phyloP scores from a whole-genome alignment of 1,284 basidiomycete genomes.

The Exobasidium rhododendri region DNA sequence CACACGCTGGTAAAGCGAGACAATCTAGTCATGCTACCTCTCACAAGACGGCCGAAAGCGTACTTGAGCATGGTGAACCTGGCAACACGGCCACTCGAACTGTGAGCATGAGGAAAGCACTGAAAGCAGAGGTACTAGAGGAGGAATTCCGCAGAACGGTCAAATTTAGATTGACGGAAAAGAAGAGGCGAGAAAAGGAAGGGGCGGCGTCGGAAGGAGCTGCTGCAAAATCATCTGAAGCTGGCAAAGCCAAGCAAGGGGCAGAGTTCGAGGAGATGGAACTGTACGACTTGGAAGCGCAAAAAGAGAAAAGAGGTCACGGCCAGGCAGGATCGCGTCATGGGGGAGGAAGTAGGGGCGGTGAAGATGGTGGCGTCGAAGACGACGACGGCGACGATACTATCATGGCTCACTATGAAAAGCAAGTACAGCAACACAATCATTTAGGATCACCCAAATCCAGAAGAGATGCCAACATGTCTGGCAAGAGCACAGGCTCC shows the following conservation, averaged over 20 bases:
- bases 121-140: constrained; percentile 43
- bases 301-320: not conserved
- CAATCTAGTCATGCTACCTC: not conserved
- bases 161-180: constrained; percentile 17
- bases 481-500: not conserved
- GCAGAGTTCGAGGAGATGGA: not conserved
- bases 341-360: too few relatives aligned
- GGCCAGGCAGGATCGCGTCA: not conserved
- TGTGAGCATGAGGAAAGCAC: constrained; percentile 35
- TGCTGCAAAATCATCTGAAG: not conserved
- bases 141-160: constrained; percentile 35
- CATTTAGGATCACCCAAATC: not conserved
- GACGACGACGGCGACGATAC: not conserved
- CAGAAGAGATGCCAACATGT: not conserved
- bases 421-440: not conserved
- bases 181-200: constrained; percentile 1
- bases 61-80: not conserved
- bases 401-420: not conserved
- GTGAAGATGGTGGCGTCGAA: too few relatives aligned
- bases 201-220: not conserved
- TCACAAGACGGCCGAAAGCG: not conserved
- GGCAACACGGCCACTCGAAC: constrained; percentile 15
- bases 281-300: not conserved
- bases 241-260: not conserved
- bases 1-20: not conserved